These are phyloP conservation scores for Avena eriantha DNA, from an alignment of 176 grass and related monocot genomes.

Conservation along the genomic window DNA sequence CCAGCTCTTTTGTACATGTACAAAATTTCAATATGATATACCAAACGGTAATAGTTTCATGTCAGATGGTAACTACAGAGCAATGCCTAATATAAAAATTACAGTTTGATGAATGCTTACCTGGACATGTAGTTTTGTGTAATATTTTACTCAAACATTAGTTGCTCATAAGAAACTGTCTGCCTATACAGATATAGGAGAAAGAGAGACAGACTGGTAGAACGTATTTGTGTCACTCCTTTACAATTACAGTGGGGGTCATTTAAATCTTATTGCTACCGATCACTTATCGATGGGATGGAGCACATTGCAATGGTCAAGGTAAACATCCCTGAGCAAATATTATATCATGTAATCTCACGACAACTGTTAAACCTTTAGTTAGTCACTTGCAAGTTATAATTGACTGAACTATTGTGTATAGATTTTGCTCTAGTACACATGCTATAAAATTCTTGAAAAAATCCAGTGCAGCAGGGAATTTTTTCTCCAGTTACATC, in stretches of 20 bases:
- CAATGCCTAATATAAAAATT: neutral
- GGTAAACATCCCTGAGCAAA: slow-evolving; percentile 52
- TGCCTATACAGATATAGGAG: slow-evolving; percentile 78
- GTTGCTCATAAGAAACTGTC: slow-evolving; percentile 7
- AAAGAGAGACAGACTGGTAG: slow-evolving; percentile 96
- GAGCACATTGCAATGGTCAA: slow-evolving; percentile 99
- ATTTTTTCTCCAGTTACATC: slow-evolving; percentile 2
- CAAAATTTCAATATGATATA: slow-evolving; percentile 18
- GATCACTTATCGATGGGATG: slow-evolving; percentile 92
- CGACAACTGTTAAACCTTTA: slow-evolving; percentile 20
- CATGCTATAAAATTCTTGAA: neutral
- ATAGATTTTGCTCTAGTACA: neutral
- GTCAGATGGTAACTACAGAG: neutral
- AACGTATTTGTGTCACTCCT: slow-evolving; percentile 78
- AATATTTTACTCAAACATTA: neutral
- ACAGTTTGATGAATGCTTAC: slow-evolving; percentile 40
- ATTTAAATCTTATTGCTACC: slow-evolving; percentile 75
- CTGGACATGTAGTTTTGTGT: slow-evolving; percentile 8
- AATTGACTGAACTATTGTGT: neutral
- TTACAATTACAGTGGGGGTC: slow-evolving; percentile 82
- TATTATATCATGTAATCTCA: neutral
- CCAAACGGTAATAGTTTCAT: slow-evolving; percentile 16
- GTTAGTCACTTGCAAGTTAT: slow-evolving; percentile 11
- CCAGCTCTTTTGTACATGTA: neutral
- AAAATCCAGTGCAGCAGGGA: neutral